Evolutionary conservation across 768 basidiomycete genomes (phyloP).

Genomic region (Tricholoma matsutake): DNA sequence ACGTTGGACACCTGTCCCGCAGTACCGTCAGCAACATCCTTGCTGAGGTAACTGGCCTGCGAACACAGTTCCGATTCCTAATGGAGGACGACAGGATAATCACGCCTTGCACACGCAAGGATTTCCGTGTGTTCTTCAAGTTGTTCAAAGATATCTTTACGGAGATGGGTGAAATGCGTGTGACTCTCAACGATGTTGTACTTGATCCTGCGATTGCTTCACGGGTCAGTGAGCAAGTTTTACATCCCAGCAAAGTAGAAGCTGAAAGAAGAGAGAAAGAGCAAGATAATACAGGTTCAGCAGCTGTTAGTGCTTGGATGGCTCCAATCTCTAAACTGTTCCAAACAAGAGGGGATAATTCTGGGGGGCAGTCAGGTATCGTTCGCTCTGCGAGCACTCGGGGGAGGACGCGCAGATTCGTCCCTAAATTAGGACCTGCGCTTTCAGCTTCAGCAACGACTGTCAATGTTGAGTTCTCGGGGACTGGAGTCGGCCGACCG

Average conservation of each 20-base stretch:
- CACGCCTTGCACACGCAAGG: slow-evolving; percentile 66
- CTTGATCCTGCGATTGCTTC: slow-evolving; percentile 79
- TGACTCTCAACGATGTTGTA: slow-evolving; percentile 83
- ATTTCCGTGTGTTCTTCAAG: slow-evolving; percentile 79
- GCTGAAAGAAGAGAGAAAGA: slow-evolving; percentile 35
- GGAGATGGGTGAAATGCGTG: slow-evolving; percentile 79
- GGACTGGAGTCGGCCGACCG: slow-evolving; percentile 46
- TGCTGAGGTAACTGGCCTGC: slow-evolving; percentile 64
- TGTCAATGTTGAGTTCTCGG: slow-evolving; percentile 95
- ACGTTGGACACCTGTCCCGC: slow-evolving; percentile 83
- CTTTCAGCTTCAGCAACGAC: slow-evolving; percentile 86
- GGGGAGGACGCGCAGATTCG: slow-evolving; percentile 38
- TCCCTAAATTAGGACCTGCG: slow-evolving; percentile 81
- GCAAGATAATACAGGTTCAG: slow-evolving; percentile 23
- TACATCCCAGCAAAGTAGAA: slow-evolving; percentile 56
- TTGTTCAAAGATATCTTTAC: slow-evolving; percentile 80
- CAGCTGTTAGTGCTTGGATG: slow-evolving; percentile 65
- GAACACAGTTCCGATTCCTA: slow-evolving; percentile 67
- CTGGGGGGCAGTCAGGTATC: slow-evolving; percentile 15
- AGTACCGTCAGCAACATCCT: slow-evolving; percentile 75
- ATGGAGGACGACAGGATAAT: slow-evolving; percentile 73
- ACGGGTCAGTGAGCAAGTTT: slow-evolving; percentile 66
- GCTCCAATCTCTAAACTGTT: slow-evolving; percentile 84
- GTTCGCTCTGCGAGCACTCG: slow-evolving; percentile 21
- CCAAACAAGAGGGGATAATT: slow-evolving; percentile 24